Evolutionary conservation across 2,329 filamentous ascomycete genomes (phyloP), one percentile per base, ranked within the genome.

Genomic region (Hymenoscyphus scutula): DNA sequence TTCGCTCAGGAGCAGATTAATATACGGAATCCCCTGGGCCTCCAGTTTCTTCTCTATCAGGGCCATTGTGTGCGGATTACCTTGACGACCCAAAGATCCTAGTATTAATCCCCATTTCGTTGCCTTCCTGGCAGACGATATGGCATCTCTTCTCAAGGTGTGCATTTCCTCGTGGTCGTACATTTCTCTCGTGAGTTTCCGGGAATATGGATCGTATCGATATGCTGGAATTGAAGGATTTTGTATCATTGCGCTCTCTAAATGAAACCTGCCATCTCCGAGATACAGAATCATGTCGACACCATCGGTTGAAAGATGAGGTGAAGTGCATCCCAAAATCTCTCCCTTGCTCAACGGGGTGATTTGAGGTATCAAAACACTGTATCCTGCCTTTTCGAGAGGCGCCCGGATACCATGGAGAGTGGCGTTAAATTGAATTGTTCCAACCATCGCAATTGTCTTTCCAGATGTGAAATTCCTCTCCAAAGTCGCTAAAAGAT

Each of bases 171-270:
- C 85, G 76, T 99, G 95, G 51, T 90, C 90, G 76, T 99, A 99
- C 27, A 85, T 89, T 77, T 99, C 96, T 67, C 91, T 88, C 1
- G 94, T 97, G 30, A 99, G 84, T 63, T 91, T 92, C 57, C 94
- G 86, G 11, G 92, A 95, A 78, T 99, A 99, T 0, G 96, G 95
- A 74, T 99, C 95, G 76, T 99, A 99, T 67, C 95, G 86, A 77
- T 97, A 99, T 1, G 96, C 94, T 0, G 94, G 91, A 38, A 97
- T 85, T 5, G 81, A 78, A 0, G 96, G 95, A 77, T 99, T 99
- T 74, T 98, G 95, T 68, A 99, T 99, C 94, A 99, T 99, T 72
- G 96, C 94, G 72, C 91, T 96, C 77, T 99, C 95, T 53, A 99
- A 89, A 75, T 99, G 95, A 80, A 97, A 97, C 63, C 93, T 86